Conservation (phyloP, 2,329 filamentous ascomycete species). For the Talaromyces sp. region DNA sequence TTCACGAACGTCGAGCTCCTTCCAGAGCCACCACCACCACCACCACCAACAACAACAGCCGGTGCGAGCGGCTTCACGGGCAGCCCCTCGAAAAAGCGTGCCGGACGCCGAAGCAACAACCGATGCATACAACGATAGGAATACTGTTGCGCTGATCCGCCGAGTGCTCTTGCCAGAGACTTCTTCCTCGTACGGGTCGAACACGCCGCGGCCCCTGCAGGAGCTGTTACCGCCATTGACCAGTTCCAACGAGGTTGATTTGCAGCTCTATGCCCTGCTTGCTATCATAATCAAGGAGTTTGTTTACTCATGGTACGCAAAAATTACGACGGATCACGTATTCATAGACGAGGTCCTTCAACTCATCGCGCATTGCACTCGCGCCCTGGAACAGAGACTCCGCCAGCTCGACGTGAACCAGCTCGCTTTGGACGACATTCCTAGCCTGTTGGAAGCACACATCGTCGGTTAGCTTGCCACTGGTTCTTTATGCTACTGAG, state of each 20-base stretch:
- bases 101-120: constrained; percentile 33
- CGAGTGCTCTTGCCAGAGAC: constrained; percentile 73
- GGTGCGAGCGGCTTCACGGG: constrained; percentile 18
- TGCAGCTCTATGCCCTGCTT: constrained; percentile 88
- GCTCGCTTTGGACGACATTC: constrained; percentile 81
- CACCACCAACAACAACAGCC: constrained; percentile 16
- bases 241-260: constrained; percentile 87
- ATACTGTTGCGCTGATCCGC: constrained; percentile 76
- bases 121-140: constrained; percentile 65
- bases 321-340: constrained; percentile 82
- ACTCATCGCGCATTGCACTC: constrained; percentile 86
- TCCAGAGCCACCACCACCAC: constrained; percentile 22
- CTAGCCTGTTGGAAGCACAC: constrained; percentile 74
- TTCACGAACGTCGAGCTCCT: constrained; percentile 24
- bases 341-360: constrained; percentile 86
- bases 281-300: constrained; percentile 87
- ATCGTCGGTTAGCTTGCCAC: constrained; percentile 59
- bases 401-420: constrained; percentile 77
- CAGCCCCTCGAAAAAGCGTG: constrained; percentile 22
- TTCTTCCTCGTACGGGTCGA: constrained; percentile 38
- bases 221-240: constrained; percentile 85
- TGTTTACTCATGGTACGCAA: constrained; percentile 87
- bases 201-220: constrained; percentile 64
- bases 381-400: constrained; percentile 79
- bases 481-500: neutral